Conservation (phyloP, 2,329 filamentous ascomycete species). For the Teratosphaeria viscida region DNA sequence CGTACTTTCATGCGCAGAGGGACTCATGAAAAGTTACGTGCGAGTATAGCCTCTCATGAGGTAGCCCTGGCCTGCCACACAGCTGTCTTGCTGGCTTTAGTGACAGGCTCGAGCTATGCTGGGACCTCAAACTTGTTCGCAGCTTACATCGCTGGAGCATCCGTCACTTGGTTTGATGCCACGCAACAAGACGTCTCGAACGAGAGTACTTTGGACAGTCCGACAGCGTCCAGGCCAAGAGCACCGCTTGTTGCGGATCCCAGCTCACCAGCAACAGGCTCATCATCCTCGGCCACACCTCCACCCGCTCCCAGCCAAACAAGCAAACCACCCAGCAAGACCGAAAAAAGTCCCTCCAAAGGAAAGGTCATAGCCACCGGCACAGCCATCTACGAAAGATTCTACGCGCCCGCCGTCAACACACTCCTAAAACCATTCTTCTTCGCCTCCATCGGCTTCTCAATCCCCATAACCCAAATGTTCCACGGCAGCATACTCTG, state of each 20-base stretch:
- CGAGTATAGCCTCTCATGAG: conserved; percentile 12
- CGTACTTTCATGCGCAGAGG: background rate
- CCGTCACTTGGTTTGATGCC: conserved; percentile 47
- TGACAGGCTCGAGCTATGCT: conserved; percentile 46
- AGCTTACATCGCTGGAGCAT: conserved; percentile 49
- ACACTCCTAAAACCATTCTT: conserved; percentile 59
- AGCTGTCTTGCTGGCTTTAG: conserved; percentile 37
- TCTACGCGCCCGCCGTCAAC: conserved; percentile 36
- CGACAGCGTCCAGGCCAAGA: background rate
- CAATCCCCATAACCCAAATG: conserved; percentile 62
- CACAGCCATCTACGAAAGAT: conserved; percentile 35
- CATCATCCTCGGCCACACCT: background rate
- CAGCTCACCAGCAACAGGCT: background rate
- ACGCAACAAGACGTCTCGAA: background rate
- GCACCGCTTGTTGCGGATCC: background rate
- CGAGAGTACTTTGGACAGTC: background rate
- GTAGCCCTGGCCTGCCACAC: conserved; percentile 40
- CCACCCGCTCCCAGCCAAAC: background rate
- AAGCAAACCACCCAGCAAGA: background rate
- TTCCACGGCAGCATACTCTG: conserved; percentile 55
- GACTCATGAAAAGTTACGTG: background rate
- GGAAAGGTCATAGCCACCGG: background rate
- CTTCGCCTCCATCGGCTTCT: conserved; percentile 67
- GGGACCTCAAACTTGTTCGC: conserved; percentile 54
- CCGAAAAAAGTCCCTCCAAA: background rate